Percentiles rank a stretch among this genome's conserved stretches.
Conservation (phyloP, 2,329 filamentous ascomycete genomes). For the Claviceps sp. region DNA sequence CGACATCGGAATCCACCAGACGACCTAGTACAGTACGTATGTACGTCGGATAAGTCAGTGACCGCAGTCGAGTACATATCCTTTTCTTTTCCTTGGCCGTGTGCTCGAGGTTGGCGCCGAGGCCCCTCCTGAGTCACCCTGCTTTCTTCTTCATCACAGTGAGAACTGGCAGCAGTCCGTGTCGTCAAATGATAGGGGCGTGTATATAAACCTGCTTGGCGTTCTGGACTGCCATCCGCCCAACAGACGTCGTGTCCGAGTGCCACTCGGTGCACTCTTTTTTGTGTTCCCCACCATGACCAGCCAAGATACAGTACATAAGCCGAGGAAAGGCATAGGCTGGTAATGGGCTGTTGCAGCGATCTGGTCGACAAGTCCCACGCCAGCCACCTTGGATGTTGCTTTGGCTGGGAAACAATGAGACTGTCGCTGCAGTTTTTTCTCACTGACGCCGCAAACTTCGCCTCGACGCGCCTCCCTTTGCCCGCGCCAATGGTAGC, state of each 20-base stretch:
- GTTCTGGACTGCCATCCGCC: background rate
- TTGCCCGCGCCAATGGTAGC: background rate
- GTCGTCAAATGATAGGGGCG: background rate
- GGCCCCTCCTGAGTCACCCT: background rate
- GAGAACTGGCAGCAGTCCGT: background rate
- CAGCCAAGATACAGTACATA: background rate
- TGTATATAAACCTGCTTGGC: background rate
- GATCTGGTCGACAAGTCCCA: background rate
- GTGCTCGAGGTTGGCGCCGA: background rate
- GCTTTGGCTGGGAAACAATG: background rate
- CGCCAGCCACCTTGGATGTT: background rate
- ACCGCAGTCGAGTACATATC: background rate
- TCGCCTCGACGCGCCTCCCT: too few relatives aligned
- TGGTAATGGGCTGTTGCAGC: background rate
- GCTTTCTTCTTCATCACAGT: background rate
- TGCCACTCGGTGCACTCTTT: background rate
- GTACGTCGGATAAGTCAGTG: background rate
- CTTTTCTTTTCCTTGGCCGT: background rate
- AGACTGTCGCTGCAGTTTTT: too few relatives aligned
- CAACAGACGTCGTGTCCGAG: background rate
- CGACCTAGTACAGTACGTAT: background rate
- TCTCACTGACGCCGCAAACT: too few relatives aligned
- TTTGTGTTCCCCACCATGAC: constrained; percentile 1
- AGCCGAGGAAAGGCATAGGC: background rate
- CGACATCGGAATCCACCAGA: constrained; percentile 1